A percentile compares a stretch with the other conserved stretches of the same genome.
phyloP scores from a whole-genome alignment of 805 yeast species.

The Suhomyces sp. region DNA sequence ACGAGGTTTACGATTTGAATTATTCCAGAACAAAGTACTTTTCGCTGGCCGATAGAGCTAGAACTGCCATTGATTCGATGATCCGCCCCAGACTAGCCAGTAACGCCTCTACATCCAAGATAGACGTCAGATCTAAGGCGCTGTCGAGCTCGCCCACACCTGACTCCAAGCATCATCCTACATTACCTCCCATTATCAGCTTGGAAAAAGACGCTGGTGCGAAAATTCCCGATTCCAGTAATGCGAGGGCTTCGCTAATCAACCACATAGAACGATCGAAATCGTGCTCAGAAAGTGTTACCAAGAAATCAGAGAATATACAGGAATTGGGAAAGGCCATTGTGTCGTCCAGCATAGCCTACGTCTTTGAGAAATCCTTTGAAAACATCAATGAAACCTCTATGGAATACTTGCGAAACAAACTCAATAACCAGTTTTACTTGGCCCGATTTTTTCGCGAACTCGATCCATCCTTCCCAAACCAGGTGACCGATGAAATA shows the following conservation, averaged over 20 bases:
- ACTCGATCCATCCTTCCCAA: constrained; percentile 40
- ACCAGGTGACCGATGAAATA: constrained; percentile 42
- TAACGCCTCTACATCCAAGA: neutral
- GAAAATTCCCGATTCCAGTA: constrained; percentile 11
- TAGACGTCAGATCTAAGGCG: neutral
- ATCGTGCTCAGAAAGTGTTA: constrained; percentile 52
- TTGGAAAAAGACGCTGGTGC: constrained; percentile 4
- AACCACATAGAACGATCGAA: constrained; percentile 59
- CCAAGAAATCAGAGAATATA: constrained; percentile 42
- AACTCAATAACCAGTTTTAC: constrained; percentile 41
- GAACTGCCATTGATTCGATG: constrained; percentile 47
- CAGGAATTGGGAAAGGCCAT: constrained; percentile 58
- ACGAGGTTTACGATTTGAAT: constrained; percentile 32
- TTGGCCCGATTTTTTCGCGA: constrained; percentile 47
- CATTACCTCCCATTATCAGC: constrained; percentile 8
- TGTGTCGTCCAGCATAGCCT: constrained; percentile 53
- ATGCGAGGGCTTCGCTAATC: constrained; percentile 11
- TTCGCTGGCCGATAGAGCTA: constrained; percentile 37
- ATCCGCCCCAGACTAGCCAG: constrained; percentile 35
- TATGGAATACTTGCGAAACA: constrained; percentile 46
- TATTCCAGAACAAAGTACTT: constrained; percentile 30
- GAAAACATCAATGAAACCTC: constrained; percentile 53
- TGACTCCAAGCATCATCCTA: constrained; percentile 1
- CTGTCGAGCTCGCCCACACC: neutral
- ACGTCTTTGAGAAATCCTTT: constrained; percentile 63